Percentiles rank a stretch among this genome's conserved stretches.
phyloP scores from a whole-genome alignment of 495 filamentous ascomycete species.

The Pseudevernia furfuracea region DNA sequence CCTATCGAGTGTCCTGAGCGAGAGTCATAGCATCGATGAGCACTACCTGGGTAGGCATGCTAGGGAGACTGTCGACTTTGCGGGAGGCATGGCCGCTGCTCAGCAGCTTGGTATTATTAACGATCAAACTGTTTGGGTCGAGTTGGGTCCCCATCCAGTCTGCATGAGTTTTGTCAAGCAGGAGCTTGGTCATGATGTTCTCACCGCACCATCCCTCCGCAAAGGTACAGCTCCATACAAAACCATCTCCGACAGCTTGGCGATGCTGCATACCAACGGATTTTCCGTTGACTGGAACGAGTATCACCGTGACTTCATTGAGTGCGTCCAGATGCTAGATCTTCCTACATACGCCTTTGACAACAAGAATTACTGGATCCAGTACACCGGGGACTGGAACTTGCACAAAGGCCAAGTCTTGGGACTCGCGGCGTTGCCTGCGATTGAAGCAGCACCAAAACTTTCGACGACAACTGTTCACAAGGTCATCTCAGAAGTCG shows the following conservation, averaged over 20 bases:
- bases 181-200: conserved; percentile 43
- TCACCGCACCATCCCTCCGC: conserved; percentile 42
- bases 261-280: conserved; percentile 49
- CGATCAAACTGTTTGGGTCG: conserved; percentile 41
- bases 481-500: conserved; percentile 42
- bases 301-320: conserved; percentile 53
- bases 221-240: conserved; percentile 40
- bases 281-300: conserved; percentile 57
- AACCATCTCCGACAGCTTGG: conserved; percentile 44
- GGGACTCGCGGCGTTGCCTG: conserved; percentile 20
- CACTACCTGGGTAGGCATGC: conserved; percentile 26
- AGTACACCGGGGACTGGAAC: conserved; percentile 47
- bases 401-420: conserved; percentile 31
- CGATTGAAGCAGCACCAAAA: conserved; percentile 15
- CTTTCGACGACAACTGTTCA: conserved; percentile 26
- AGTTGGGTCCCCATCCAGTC: conserved; percentile 56
- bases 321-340: conserved; percentile 42
- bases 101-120: conserved; percentile 44
- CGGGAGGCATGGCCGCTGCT: conserved; percentile 28
- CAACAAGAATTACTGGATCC: conserved; percentile 63
- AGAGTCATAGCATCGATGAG: conserved; percentile 43
- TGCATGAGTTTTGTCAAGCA: conserved; percentile 52
- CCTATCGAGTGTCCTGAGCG: conserved; percentile 50
- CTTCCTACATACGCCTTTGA: conserved; percentile 63
- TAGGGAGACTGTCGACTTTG: conserved; percentile 28